Percentiles rank a stretch among this genome's conserved stretches.
Conservation (phyloP, 2,329 filamentous ascomycete species). For the Phialophora tarda region DNA sequence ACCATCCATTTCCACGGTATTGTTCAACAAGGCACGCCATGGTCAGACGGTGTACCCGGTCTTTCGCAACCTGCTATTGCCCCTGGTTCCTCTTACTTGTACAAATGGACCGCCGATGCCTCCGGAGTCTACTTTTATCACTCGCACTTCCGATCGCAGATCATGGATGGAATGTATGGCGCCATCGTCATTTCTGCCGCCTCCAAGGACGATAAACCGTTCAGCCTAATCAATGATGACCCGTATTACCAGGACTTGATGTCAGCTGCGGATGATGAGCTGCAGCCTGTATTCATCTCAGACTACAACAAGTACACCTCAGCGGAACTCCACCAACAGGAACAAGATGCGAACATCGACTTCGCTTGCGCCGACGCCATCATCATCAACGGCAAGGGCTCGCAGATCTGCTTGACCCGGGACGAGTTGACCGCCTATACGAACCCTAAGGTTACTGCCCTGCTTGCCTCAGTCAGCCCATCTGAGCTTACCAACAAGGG, state of each 20-base stretch:
- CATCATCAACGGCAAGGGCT: conserved; percentile 68
- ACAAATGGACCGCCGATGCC: conserved; percentile 59
- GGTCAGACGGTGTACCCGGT: conserved; percentile 74
- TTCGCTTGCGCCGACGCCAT: conserved; percentile 66
- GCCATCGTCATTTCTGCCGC: conserved; percentile 64
- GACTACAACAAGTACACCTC: conserved; percentile 66
- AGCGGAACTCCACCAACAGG: conserved; percentile 46
- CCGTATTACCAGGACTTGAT: conserved; percentile 54
- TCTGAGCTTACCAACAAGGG: conserved; percentile 43
- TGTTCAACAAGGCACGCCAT: conserved; percentile 75
- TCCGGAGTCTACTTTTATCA: conserved; percentile 70
- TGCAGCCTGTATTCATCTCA: conserved; percentile 58
- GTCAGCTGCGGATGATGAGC: conserved; percentile 55
- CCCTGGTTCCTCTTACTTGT: conserved; percentile 67
- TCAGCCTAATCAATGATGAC: conserved; percentile 56
- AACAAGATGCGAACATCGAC: conserved; percentile 45
- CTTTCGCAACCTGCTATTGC: conserved; percentile 72
- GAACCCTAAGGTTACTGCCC: conserved; percentile 42
- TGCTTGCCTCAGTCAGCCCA: conserved; percentile 39
- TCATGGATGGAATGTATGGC: conserved; percentile 71
- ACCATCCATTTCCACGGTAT: conserved; percentile 81
- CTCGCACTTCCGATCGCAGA: conserved; percentile 67
- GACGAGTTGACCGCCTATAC: conserved; percentile 53
- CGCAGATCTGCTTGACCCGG: conserved; percentile 58
- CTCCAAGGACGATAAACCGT: conserved; percentile 53